Conservation (phyloP, 2,329 filamentous ascomycete species). For the Exophiala sp. region DNA sequence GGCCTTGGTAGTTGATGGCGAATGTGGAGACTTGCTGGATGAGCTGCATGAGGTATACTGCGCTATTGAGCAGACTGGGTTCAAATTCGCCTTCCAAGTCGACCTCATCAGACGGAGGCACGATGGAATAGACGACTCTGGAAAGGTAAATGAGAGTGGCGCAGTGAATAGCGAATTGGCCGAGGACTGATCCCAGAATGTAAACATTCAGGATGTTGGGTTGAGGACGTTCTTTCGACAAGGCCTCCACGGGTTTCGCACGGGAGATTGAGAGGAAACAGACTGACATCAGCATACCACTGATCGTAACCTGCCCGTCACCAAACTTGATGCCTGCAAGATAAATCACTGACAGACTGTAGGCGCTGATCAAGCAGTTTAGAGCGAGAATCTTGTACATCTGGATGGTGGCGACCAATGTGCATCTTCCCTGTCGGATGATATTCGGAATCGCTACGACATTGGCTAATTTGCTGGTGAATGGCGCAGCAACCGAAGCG, state of each 20-base stretch:
- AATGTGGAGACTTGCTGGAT: conserved; percentile 99
- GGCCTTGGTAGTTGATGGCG: conserved; percentile 98
- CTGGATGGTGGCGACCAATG: conserved; percentile 95
- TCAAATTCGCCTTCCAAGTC: conserved; percentile 94
- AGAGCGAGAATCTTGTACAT: conserved; percentile 99
- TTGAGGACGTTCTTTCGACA: conserved; percentile 95
- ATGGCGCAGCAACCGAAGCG: conserved; percentile 93
- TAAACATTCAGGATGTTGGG: conserved; percentile 99
- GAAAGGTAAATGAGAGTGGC: conserved; percentile 91
- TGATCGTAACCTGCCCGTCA: conserved; percentile 96
- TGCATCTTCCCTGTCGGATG: conserved; percentile 94
- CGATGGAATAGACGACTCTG: conserved; percentile 77
- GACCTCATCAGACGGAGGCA: conserved; percentile 65
- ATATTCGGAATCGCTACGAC: conserved; percentile 98
- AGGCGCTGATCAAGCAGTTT: conserved; percentile 96
- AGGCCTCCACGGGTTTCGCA: conserved; percentile 87
- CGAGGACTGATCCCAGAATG: conserved; percentile 95
- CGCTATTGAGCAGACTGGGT: conserved; percentile 91
- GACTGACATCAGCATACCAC: conserved; percentile 99
- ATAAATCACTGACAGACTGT: conserved; percentile 93
- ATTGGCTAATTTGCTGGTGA: conserved; percentile 95
- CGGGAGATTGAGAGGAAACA: conserved; percentile 99
- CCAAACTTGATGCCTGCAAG: conserved; percentile 99
- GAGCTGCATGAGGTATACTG: conserved; percentile 92
- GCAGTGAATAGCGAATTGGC: conserved; percentile 95